These are phyloP conservation scores for Beta corolliflora DNA, from an alignment of 179 eudicot genomes.

Conservation along the genomic window DNA sequence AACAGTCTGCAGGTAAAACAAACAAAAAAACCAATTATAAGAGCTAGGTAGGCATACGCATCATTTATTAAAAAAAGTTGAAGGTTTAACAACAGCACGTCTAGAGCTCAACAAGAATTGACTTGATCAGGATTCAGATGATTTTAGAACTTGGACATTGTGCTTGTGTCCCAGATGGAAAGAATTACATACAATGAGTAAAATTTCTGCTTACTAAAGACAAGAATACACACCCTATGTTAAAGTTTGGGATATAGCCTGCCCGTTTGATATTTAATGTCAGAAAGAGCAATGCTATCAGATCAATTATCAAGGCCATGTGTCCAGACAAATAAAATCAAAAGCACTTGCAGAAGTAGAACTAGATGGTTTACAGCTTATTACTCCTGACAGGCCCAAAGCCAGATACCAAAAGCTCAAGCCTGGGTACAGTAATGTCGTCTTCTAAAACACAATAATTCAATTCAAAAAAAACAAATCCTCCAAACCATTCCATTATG, in stretches of 20 bases:
- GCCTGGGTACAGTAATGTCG: too few species aligned
- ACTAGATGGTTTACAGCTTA: too few species aligned
- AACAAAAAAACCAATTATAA: neutral
- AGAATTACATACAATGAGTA: neutral
- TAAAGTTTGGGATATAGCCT: neutral
- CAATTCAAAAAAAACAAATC: neutral
- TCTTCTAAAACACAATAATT: too few species aligned
- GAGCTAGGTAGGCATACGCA: neutral
- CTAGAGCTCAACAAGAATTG: neutral
- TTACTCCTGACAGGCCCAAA: too few species aligned
- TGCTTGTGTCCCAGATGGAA: neutral
- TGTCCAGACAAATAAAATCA: neutral
- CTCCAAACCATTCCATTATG: neutral
- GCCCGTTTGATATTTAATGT: neutral
- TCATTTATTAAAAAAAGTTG: neutral
- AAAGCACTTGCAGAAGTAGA: too few species aligned
- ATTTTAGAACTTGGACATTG: neutral
- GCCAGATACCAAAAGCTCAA: too few species aligned
- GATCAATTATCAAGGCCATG: neutral
- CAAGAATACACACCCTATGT: neutral
- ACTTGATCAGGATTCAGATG: neutral
- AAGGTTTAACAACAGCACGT: neutral
- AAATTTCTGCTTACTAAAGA: neutral
- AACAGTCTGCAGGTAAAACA: constrained; percentile 7
- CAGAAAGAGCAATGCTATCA: neutral